phyloP scores from a whole-genome alignment of 2,329 filamentous ascomycete species.

The Madurella mycetomatis region DNA sequence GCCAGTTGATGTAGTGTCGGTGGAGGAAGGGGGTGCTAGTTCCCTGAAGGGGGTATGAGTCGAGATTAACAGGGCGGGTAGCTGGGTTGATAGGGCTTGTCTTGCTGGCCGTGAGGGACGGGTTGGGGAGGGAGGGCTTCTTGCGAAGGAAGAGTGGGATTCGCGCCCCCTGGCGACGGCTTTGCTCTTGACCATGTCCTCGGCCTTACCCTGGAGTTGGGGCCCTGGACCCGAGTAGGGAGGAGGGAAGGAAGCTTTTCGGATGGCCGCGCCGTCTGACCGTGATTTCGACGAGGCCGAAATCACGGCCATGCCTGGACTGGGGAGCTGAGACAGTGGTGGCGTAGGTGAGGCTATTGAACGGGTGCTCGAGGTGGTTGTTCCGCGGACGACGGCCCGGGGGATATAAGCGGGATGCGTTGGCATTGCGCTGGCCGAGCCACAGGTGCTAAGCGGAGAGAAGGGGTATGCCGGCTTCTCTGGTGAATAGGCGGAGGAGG shows the following conservation, averaged over 20 bases:
- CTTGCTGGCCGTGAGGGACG: not conserved
- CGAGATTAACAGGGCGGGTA: not conserved
- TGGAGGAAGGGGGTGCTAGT: not conserved
- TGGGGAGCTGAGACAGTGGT: slow-evolving; percentile 8
- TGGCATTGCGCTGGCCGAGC: slow-evolving; percentile 35
- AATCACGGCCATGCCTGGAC: too few species aligned
- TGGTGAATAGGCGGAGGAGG: slow-evolving; percentile 17
- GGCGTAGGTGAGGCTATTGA: slow-evolving; percentile 5
- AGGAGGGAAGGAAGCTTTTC: not conserved
- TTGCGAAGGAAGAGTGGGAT: not conserved
- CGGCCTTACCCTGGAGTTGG: not conserved
- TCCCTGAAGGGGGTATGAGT: not conserved
- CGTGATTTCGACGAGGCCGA: slow-evolving; percentile 11
- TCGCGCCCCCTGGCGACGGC: not conserved
- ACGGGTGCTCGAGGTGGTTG: slow-evolving; percentile 14
- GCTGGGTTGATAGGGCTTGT: not conserved
- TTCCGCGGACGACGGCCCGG: slow-evolving; percentile 27
- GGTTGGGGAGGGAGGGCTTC: not conserved
- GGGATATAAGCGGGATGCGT: slow-evolving; percentile 48
- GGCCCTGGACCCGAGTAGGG: not conserved
- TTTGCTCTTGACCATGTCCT: not conserved
- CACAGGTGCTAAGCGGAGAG: slow-evolving; percentile 15
- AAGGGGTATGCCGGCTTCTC: slow-evolving; percentile 16
- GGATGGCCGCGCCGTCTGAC: slow-evolving; percentile 12
- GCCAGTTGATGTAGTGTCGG: not conserved